Percentiles rank a stretch among this genome's conserved stretches.
These are phyloP conservation scores for Pythium oligandrum DNA, from an alignment of 352 stramenopile genomes.

Conservation along the genomic window DNA sequence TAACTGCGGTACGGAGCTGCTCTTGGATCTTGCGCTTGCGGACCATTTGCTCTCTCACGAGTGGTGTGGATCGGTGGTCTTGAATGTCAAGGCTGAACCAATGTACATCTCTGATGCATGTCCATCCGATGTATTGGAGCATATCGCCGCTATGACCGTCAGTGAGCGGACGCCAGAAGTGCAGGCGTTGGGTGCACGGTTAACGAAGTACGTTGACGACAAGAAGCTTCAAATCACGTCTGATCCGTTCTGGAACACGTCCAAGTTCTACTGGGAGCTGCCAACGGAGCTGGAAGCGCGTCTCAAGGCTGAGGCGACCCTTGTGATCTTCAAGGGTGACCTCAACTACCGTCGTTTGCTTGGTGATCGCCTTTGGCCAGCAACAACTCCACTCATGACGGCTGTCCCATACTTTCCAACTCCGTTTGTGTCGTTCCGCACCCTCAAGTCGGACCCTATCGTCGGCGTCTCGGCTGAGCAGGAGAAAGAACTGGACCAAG, in stretches of 20 bases:
- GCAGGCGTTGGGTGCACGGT: constrained; percentile 39
- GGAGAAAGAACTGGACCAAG: constrained; percentile 36
- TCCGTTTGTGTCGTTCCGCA: constrained; percentile 64
- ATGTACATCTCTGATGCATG: constrained; percentile 83
- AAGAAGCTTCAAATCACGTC: constrained; percentile 19
- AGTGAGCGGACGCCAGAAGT: constrained; percentile 27
- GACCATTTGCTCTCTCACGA: constrained; percentile 52
- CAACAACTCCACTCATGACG: constrained; percentile 75
- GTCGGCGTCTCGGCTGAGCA: constrained; percentile 42
- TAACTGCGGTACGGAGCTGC: constrained; percentile 70
- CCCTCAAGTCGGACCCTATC: constrained; percentile 67
- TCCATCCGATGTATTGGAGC: constrained; percentile 45
- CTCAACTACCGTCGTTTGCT: constrained; percentile 96
- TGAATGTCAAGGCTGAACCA: constrained; percentile 69
- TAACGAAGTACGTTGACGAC: constrained; percentile 27
- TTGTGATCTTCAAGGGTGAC: constrained; percentile 97
- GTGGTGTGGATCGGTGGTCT: constrained; percentile 50
- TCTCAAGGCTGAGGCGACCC: constrained; percentile 33
- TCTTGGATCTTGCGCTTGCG: constrained; percentile 59
- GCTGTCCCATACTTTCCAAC: constrained; percentile 77
- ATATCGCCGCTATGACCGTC: constrained; percentile 50
- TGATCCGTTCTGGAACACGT: constrained; percentile 64
- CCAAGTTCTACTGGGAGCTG: constrained; percentile 75
- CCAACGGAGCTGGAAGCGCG: constrained; percentile 23
- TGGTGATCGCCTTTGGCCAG: constrained; percentile 90